Evolutionary conservation across 768 basidiomycete genomes (phyloP), one percentile per base, ranked within the genome.

Genomic region (Phlegmacium glaucopus): DNA sequence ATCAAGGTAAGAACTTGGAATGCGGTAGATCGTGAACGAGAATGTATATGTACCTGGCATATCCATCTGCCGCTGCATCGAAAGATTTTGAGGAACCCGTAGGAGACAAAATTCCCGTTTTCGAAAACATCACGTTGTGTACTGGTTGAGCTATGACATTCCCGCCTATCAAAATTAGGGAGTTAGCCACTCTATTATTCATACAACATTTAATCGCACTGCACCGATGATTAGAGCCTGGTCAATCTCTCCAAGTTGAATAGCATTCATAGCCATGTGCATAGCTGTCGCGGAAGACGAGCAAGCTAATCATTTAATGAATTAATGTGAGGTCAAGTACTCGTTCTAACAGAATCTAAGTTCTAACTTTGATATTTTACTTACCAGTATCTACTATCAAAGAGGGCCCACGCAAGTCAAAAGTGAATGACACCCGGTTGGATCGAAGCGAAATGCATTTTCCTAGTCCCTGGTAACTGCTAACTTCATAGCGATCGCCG

Each of bases 1-100:
- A 22, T 22, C 22, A 22, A 22, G 22, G 22, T 22, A 5, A 22
- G 22, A n/a, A 5, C 22, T 22, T 22, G 22, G 22, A 22, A 22
- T 2, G 5, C 5, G 5, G 22, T 22, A 22, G 22, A 22, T 5
- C 5, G 22, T 22, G 22, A 22, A 22, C 5, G 22, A 22, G 22
- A 22, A 22, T 22, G 22, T 22, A 22, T 22, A 22, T 22, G 22
- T 22, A 22, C 22, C 22, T 22, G 22, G 22, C 22, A 22, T 22
- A 72, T 65, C 72, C 72, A 49, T 74, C 55, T 1, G 68, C 72
- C 8, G 61, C 56, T 6, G 62, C 61, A 47, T 74, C 71, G 52
- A 74, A 73, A 0, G 71, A 68, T 49, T 69, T 73, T 51, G 60
- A 72, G 51, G 62, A 66, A 10, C 70, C 70, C 49, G 64, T 69